A percentile compares a stretch with the other conserved stretches of the same genome.
Conservation (phyloP, 768 basidiomycete genomes). For the Phlebiopsis flavidoalba region DNA sequence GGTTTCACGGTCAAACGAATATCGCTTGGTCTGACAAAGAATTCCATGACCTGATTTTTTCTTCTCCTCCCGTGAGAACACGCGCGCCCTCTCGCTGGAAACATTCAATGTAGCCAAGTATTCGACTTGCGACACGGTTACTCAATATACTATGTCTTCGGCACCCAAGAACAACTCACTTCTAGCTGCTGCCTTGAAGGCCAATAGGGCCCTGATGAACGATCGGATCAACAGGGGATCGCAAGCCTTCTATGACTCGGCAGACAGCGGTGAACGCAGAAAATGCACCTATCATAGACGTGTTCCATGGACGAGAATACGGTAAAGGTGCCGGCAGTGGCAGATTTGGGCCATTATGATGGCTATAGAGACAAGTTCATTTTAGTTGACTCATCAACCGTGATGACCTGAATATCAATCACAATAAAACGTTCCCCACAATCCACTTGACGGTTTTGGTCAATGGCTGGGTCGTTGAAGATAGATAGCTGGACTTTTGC, state of each 20-base stretch:
- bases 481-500: slow-evolving; percentile 67
- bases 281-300: slow-evolving; percentile 55
- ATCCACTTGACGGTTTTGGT: slow-evolving; percentile 69
- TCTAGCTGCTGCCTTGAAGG: neutral
- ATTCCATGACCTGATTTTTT: slow-evolving; percentile 48
- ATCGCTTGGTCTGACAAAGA: slow-evolving; percentile 73
- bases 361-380: too few relatives aligned
- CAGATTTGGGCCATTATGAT: slow-evolving; percentile 33
- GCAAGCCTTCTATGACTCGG: slow-evolving; percentile 34
- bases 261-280: slow-evolving; percentile 34
- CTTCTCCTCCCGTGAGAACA: slow-evolving; percentile 57
- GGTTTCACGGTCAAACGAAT: slow-evolving; percentile 59
- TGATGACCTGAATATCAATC: slow-evolving; percentile 17
- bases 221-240: slow-evolving; percentile 37
- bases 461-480: slow-evolving; percentile 69
- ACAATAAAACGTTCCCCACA: slow-evolving; percentile 71
- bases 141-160: too few relatives aligned
- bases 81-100: slow-evolving; percentile 72
- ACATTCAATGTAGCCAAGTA: slow-evolving; percentile 73
- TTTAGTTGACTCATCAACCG: too few relatives aligned
- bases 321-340: slow-evolving; percentile 47
- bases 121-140: slow-evolving; percentile 40
- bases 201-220: slow-evolving; percentile 44
- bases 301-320: slow-evolving; percentile 52
- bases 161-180: neutral